Percentiles rank a stretch among this genome's conserved stretches.
These are phyloP conservation scores for Vitis amurensis DNA, from an alignment of 164 flowering plant genomes.

Conservation along the genomic window DNA sequence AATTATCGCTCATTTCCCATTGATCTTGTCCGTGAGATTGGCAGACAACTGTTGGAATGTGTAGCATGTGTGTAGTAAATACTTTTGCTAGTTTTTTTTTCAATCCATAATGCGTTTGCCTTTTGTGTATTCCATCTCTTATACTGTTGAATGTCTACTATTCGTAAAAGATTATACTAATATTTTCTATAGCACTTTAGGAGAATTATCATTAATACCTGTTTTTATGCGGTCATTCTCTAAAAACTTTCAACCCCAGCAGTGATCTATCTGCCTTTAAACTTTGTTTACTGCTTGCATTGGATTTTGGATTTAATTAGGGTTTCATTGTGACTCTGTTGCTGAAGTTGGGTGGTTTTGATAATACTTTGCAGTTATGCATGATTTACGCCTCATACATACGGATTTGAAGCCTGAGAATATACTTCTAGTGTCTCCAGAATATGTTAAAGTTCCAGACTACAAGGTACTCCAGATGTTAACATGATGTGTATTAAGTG, in stretches of 20 bases:
- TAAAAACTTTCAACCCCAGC: too few relatives aligned
- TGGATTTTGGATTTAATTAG: neutral
- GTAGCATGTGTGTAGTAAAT: slow-evolving; percentile 97
- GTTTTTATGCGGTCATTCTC: too few relatives aligned
- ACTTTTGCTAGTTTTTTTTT: slow-evolving; percentile 23
- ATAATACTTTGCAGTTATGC: slow-evolving; percentile 76
- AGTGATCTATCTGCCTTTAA: neutral
- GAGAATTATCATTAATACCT: too few relatives aligned
- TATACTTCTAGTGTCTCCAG: slow-evolving; percentile 78
- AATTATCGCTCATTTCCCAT: slow-evolving; percentile 99
- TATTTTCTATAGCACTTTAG: too few relatives aligned
- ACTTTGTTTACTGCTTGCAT: neutral
- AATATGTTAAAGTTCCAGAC: slow-evolving; percentile 77
- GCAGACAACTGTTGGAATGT: slow-evolving; percentile 98
- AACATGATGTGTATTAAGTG: neutral
- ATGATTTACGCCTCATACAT: slow-evolving; percentile 83
- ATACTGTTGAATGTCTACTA: too few relatives aligned
- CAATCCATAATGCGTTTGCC: too few relatives aligned
- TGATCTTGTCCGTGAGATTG: slow-evolving; percentile 99
- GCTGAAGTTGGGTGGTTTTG: too few relatives aligned
- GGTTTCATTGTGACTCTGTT: too few relatives aligned
- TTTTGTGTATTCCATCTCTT: too few relatives aligned
- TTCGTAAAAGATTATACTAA: too few relatives aligned
- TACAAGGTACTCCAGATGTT: slow-evolving; percentile 60
- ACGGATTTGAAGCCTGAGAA: slow-evolving; percentile 99